A percentile compares a stretch with the other conserved stretches of the same genome.
Conservation (phyloP, 2,329 filamentous ascomycete genomes). For the Penicillium corylophilum region DNA sequence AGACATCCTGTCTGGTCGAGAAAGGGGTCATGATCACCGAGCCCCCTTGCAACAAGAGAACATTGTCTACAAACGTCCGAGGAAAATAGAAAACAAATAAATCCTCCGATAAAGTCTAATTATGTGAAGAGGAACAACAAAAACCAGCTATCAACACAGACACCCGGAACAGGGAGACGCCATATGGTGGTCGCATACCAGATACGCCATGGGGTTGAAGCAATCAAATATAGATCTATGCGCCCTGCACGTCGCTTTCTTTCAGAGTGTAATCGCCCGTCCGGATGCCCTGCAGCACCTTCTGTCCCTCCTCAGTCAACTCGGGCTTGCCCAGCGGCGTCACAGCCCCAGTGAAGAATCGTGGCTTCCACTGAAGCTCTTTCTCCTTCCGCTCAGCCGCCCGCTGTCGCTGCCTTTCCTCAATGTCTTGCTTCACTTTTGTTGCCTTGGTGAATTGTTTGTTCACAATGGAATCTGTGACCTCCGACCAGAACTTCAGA, state of each 20-base stretch:
- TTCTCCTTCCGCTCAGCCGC: slow-evolving; percentile 73
- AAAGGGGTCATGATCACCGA: not conserved
- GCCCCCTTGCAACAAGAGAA: not conserved
- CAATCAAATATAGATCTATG: slow-evolving; percentile 24
- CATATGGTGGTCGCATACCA: slow-evolving; percentile 23
- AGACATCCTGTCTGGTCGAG: slow-evolving; percentile 9
- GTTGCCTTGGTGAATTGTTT: slow-evolving; percentile 87
- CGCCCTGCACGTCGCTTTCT: slow-evolving; percentile 36
- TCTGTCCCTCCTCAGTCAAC: slow-evolving; percentile 61
- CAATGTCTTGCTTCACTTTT: slow-evolving; percentile 81
- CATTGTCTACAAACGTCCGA: slow-evolving; percentile 8
- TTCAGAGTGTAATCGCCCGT: slow-evolving; percentile 52
- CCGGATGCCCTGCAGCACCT: slow-evolving; percentile 57
- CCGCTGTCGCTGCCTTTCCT: slow-evolving; percentile 83
- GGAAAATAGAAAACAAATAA: slow-evolving; percentile 1
- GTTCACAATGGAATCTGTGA: slow-evolving; percentile 78
- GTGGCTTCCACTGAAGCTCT: slow-evolving; percentile 73
- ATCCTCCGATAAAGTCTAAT: slow-evolving; percentile 15
- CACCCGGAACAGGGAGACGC: slow-evolving; percentile 12
- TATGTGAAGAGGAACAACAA: slow-evolving; percentile 13
- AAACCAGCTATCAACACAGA: not conserved
- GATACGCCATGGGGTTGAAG: slow-evolving; percentile 24
- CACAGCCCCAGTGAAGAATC: slow-evolving; percentile 74
- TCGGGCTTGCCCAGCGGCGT: slow-evolving; percentile 61
- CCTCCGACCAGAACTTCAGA: slow-evolving; percentile 78